Base-by-base conservation (phyloP, 2,329 filamentous ascomycete genomes). In the Stachybotrys elegans region DNA sequence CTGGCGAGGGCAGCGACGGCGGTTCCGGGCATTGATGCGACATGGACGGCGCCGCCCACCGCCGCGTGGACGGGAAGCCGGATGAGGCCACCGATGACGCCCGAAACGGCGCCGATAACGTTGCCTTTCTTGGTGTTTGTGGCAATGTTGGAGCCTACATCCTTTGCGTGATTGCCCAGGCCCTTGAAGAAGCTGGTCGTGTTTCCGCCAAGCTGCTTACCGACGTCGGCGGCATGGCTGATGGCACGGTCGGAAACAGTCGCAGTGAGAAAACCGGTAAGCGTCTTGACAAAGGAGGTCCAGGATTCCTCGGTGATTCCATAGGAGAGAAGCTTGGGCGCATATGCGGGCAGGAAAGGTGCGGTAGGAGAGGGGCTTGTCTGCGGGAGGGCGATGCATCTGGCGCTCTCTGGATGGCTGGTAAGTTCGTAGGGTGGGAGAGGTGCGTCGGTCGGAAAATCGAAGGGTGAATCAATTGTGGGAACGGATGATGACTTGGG, bases 221-320 rank as follows among this genome's bases (percentile, higher is more conserved):
- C 69, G 13, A 70, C 52, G 39, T 72, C 70, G 23, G 59, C 63
- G 2, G 68, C 70, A 46, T 72, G 70, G 22, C 59, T 61, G 16
- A 72, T 45, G 6, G 71, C 70, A 3, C 68, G 63, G 40, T 70
- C 65, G 0, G 68, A 66, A 0, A 73, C 67, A 17, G 63, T 70
- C 40, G 71, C 70, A 0, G 64, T 61, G 6, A 75, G 60, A 45
- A 75, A 74, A 2, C 67, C 71, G 0, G 71, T 74, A 3, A 71
- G 53, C 7, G 71, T 72, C 16, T 59, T 50, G 2, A 68, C 43
- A 14, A 68, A 66, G 0, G 65, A 60, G 8, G 43, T 40, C 63
- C 64, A 69, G 0, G 61, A 57, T n/a, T 58, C 51, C 6, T 57
- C 45, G 0, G 64, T 59, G 45, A 69, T 62, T 32, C 64, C 71